Evolutionary conservation across 2,329 filamentous ascomycete genomes (phyloP).

Genomic region (Waltergamsia citrina): DNA sequence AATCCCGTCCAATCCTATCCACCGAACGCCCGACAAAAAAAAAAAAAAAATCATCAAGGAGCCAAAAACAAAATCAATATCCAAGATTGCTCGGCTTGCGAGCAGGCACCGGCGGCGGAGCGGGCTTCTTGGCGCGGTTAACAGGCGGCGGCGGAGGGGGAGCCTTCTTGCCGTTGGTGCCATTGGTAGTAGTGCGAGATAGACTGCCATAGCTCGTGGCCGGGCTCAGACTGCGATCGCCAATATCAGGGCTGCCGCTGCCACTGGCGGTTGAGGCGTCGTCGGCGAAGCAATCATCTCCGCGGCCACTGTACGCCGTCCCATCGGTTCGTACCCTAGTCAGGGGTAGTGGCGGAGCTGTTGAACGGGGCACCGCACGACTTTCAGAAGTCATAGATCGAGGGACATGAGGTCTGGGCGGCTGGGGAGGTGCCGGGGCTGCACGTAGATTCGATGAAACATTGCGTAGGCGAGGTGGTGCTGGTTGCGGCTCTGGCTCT

Average conservation of each 20-base stretch:
- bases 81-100: slow-evolving; percentile 16
- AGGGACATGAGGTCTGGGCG: slow-evolving; percentile 23
- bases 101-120: slow-evolving; percentile 22
- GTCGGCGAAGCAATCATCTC: slow-evolving; percentile 36
- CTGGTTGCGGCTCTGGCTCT: slow-evolving; percentile 22
- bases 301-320: slow-evolving; percentile 14
- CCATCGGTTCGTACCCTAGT: slow-evolving; percentile 29
- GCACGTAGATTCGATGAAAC: slow-evolving; percentile 3
- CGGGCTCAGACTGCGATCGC: slow-evolving; percentile 42
- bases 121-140: slow-evolving; percentile 33
- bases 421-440: slow-evolving; percentile 20
- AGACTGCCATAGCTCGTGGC: slow-evolving; percentile 47
- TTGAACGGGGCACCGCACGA: slow-evolving; percentile 9
- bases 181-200: slow-evolving; percentile 28
- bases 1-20: neutral
- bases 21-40: slow-evolving; percentile 1
- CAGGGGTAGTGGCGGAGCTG: slow-evolving; percentile 27
- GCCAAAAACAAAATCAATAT: slow-evolving; percentile 4
- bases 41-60: neutral
- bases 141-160: slow-evolving; percentile 41
- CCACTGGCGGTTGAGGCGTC: slow-evolving; percentile 41
- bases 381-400: slow-evolving; percentile 30
- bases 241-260: slow-evolving; percentile 41
- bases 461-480: slow-evolving; percentile 9
- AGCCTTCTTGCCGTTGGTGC: slow-evolving; percentile 38